These are phyloP conservation scores for Starmerella ratchasimensis DNA, from an alignment of 805 yeast genomes.

Conservation along the genomic window DNA sequence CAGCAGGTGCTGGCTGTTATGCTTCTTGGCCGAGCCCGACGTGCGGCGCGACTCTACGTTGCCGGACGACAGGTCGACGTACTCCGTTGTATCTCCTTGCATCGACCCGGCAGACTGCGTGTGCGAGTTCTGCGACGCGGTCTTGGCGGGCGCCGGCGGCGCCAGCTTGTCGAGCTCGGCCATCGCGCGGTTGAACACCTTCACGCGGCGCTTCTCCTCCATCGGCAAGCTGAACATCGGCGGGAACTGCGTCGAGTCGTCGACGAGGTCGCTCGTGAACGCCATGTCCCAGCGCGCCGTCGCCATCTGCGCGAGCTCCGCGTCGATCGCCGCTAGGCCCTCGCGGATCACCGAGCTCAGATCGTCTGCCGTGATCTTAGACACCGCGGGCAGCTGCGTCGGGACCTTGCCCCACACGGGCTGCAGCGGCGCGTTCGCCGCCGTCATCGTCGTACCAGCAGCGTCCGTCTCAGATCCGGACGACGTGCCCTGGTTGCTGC, in stretches of 20 bases:
- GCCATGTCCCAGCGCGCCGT: slow-evolving; percentile 8
- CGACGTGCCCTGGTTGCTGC: not conserved
- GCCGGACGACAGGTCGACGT: too few relatives aligned
- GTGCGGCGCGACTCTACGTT: not conserved
- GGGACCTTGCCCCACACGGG: slow-evolving; percentile 17
- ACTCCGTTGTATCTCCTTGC: too few relatives aligned
- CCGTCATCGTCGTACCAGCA: slow-evolving; percentile 7
- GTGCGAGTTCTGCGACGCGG: not conserved
- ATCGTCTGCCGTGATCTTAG: slow-evolving; percentile 6
- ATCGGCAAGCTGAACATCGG: slow-evolving; percentile 18
- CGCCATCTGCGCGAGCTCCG: slow-evolving; percentile 6
- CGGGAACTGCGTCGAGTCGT: slow-evolving; percentile 10
- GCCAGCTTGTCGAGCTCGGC: slow-evolving; percentile 14
- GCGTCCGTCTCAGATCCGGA: slow-evolving; percentile 1
- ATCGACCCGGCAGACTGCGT: too few relatives aligned
- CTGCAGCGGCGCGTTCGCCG: slow-evolving; percentile 13
- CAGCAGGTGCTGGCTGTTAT: slow-evolving; percentile 62
- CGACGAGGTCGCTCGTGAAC: slow-evolving; percentile 9
- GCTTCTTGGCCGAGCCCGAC: slow-evolving; percentile 12
- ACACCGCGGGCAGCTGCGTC: slow-evolving; percentile 11
- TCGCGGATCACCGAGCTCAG: slow-evolving; percentile 1
- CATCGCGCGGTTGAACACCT: slow-evolving; percentile 11
- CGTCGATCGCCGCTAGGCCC: slow-evolving; percentile 2
- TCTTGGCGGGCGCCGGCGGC: not conserved
- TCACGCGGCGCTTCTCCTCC: slow-evolving; percentile 15